Evolutionary conservation across 805 yeast genomes (phyloP), one percentile per base, ranked within the genome.

Genomic region (Suhomyces vadensis): DNA sequence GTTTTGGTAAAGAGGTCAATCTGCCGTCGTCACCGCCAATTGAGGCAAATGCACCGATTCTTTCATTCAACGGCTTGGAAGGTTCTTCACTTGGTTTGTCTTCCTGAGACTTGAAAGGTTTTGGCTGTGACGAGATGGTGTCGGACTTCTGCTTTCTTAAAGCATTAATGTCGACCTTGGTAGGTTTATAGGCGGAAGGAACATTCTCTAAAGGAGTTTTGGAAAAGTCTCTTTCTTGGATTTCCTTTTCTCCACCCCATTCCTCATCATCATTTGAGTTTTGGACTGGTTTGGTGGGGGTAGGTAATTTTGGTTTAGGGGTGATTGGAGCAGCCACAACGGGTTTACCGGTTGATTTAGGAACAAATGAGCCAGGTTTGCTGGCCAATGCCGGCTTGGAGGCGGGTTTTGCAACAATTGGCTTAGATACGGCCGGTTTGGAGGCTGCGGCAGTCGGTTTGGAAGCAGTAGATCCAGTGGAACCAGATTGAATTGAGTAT

Each of bases 161-260:
- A 33, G 76, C 74, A 11, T 70, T 71, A 44, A 81, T 76, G 54
- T 83, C 76, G 31, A 82, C 87, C 56, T 80, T 79, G 26, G 84
- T 77, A 11, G 86, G 87, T 57, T 74, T 76, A 61, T 82, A 82
- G n/a, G 87, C 78, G 14, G 85, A 73, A 19, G 85, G 80, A 13
- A 75, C 74, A 44, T 70, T 70, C 48, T 75, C 72, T 50, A 79
- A 67, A 13, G 83, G 83, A 41, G 71, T 67, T 47, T 73, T 55
- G 7, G 62, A 50, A 51, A 79, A 77, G 52, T 79, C 83, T 55
- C 83, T 68, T 45, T 72, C 82, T 56, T 76, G 72, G 36, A 77
- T 64, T 56, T 77, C 83, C 44, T 74, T 77, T 54, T 81, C 86
- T 42, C 80, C 87, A 46, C 79, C 87, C 90, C 92, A 86, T 47